phyloP scores from a whole-genome alignment of 179 eudicot species.

The Patellifolia procumbens region DNA sequence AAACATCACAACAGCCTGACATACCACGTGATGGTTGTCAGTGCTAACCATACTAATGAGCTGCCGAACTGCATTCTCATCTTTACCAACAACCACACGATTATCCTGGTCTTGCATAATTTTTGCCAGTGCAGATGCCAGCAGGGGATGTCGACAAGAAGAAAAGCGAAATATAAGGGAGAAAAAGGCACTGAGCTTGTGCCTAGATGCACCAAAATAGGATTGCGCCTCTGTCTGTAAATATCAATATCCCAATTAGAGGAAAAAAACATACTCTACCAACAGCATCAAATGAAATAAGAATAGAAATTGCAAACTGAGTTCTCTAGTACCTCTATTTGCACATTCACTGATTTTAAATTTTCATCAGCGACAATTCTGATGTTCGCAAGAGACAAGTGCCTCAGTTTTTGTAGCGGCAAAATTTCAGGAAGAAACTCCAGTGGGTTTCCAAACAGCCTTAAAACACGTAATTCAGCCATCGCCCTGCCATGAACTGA shows the following conservation, averaged over 20 bases:
- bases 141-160: slow-evolving; percentile 95
- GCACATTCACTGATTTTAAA: slow-evolving; percentile 85
- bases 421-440: slow-evolving; percentile 96
- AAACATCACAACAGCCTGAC: slow-evolving; percentile 23
- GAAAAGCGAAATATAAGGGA: slow-evolving; percentile 95
- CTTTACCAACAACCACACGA: slow-evolving; percentile 84
- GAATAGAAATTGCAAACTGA: slow-evolving; percentile 7
- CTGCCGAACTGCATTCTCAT: slow-evolving; percentile 97
- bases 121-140: slow-evolving; percentile 97
- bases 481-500: slow-evolving; percentile 69
- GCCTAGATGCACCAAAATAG: slow-evolving; percentile 88
- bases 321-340: slow-evolving; percentile 70
- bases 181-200: slow-evolving; percentile 94
- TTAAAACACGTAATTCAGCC: slow-evolving; percentile 84
- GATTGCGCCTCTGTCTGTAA: slow-evolving; percentile 87
- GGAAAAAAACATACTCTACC: slow-evolving; percentile 18
- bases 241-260: slow-evolving; percentile 29
- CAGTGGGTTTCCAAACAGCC: slow-evolving; percentile 96
- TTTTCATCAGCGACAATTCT: slow-evolving; percentile 89
- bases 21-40: slow-evolving; percentile 93
- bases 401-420: slow-evolving; percentile 88
- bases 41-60: slow-evolving; percentile 99
- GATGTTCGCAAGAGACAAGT: slow-evolving; percentile 94
- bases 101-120: slow-evolving; percentile 90
- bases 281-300: slow-evolving; percentile 5